phyloP scores from a whole-genome alignment of 768 basidiomycete species.

The Pleurotus tuoliensis region DNA sequence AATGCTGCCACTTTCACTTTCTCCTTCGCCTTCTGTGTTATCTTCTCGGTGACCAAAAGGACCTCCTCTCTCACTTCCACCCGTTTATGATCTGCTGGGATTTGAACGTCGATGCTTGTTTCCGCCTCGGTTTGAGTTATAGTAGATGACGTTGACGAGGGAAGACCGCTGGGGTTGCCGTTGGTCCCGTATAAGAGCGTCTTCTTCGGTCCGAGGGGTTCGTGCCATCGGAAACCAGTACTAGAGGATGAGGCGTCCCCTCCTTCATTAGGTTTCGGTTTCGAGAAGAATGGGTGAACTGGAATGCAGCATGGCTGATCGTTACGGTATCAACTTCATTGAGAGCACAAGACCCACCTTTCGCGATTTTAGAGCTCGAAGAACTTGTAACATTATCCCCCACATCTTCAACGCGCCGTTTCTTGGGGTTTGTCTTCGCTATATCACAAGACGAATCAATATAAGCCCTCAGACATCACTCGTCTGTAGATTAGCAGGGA shows the following conservation, averaged over 20 bases:
- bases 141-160: too few species aligned
- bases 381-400: neutral
- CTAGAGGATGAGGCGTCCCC: neutral
- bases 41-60: too few species aligned
- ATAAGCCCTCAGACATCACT: too few species aligned
- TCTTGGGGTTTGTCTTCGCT: neutral
- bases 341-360: neutral
- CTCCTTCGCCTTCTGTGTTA: too few species aligned
- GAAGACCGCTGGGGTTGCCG: neutral
- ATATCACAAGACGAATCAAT: too few species aligned
- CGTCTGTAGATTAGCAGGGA: too few species aligned
- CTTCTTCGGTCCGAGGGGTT: neutral
- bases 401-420: neutral
- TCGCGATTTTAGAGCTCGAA: neutral
- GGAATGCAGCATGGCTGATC: too few species aligned
- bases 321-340: neutral
- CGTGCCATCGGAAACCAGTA: neutral
- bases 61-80: too few species aligned
- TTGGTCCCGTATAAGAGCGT: neutral
- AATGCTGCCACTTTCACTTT: conserved; percentile 67
- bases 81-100: too few species aligned
- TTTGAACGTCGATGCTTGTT: too few species aligned
- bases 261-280: neutral
- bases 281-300: conserved; percentile 2
- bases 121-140: too few species aligned